Conservation (phyloP, 768 basidiomycete species). For the Lepiota venenata region DNA sequence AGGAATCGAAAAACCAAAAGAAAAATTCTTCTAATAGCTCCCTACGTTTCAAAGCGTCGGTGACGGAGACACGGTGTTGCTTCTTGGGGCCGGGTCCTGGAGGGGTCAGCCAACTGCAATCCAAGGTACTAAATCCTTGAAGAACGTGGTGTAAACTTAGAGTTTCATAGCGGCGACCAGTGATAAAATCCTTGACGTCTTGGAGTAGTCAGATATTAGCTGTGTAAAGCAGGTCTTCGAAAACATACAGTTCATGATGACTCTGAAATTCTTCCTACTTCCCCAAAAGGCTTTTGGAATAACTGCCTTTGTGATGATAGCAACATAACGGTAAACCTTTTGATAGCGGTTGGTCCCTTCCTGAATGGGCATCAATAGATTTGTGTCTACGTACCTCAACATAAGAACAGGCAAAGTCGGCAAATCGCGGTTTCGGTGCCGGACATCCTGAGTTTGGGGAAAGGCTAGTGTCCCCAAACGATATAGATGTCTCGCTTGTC, state of each 20-base stretch:
- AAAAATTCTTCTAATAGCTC: constrained; percentile 84
- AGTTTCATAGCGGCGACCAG: constrained; percentile 77
- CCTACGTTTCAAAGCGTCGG: constrained; percentile 73
- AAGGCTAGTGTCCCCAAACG: constrained; percentile 48
- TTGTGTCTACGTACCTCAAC: constrained; percentile 46
- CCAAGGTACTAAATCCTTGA: constrained; percentile 70
- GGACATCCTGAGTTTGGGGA: constrained; percentile 41
- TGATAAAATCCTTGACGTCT: constrained; percentile 78
- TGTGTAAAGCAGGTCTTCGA: neutral
- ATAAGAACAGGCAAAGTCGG: constrained; percentile 68
- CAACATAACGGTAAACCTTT: constrained; percentile 71
- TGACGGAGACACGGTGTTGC: constrained; percentile 51
- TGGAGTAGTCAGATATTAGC: neutral
- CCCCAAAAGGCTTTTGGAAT: constrained; percentile 85
- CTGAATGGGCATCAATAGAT: neutral
- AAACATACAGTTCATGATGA: constrained; percentile 53
- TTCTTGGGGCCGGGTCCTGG: constrained; percentile 29
- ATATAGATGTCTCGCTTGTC: constrained; percentile 39
- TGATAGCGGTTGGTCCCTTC: neutral
- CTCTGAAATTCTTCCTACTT: constrained; percentile 55
- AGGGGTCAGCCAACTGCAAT: constrained; percentile 78
- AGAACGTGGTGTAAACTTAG: constrained; percentile 71
- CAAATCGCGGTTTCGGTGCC: constrained; percentile 74
- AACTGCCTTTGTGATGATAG: constrained; percentile 58
- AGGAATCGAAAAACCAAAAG: constrained; percentile 93